Percentiles rank a stretch among this genome's conserved stretches.
phyloP scores from a whole-genome alignment of 139 green algal genomes.

The Trebouxia sp. region DNA sequence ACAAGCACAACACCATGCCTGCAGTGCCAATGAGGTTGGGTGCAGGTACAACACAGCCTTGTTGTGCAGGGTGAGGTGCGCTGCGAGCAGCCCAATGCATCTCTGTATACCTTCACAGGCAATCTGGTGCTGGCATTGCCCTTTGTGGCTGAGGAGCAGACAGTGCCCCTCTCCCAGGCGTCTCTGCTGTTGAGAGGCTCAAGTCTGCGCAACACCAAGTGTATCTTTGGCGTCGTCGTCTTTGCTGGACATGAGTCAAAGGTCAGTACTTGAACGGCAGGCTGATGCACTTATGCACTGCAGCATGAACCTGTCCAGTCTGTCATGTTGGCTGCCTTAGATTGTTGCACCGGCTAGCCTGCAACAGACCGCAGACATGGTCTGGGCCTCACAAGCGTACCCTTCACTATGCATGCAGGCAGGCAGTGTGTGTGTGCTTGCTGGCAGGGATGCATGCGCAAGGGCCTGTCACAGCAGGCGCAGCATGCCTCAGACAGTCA shows the following conservation, averaged over 20 bases:
- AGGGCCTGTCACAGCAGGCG: too few species aligned
- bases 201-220: conserved; percentile 50
- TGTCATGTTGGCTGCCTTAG: too few species aligned
- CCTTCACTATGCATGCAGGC: too few species aligned
- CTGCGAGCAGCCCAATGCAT: conserved; percentile 54
- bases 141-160: background rate
- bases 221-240: conserved; percentile 44
- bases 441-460: too few species aligned
- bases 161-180: conserved; percentile 17
- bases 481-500: too few species aligned
- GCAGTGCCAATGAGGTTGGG: background rate
- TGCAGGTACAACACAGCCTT: background rate
- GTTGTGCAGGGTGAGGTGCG: conserved; percentile 38
- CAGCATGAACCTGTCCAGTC: too few species aligned
- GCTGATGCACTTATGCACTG: too few species aligned
- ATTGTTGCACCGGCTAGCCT: too few species aligned
- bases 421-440: too few species aligned
- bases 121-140: conserved; percentile 58
- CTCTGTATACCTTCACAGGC: conserved; percentile 68
- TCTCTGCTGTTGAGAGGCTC: conserved; percentile 51
- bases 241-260: conserved; percentile 80
- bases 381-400: too few species aligned
- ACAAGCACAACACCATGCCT: too few species aligned
- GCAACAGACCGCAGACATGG: too few species aligned
- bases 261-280: conserved; percentile 47